These are phyloP conservation scores for Gyrodon lividus DNA, from an alignment of 768 basidiomycete species.

Conservation along the genomic window DNA sequence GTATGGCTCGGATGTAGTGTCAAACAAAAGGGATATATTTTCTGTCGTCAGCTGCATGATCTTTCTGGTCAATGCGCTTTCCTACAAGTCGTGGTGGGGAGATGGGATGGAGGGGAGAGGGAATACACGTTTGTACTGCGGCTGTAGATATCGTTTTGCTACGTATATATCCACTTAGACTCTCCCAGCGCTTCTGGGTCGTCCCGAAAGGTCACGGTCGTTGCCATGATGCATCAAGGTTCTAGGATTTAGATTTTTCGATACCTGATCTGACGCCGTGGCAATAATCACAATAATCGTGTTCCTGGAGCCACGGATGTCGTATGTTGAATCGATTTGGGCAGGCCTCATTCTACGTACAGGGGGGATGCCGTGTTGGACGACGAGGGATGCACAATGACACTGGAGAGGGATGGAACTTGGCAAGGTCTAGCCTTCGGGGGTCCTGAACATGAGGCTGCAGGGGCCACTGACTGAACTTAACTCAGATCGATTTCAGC, in stretches of 20 bases:
- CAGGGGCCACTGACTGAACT: not conserved
- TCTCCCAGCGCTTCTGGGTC: no score
- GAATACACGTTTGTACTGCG: slow-evolving; percentile 13
- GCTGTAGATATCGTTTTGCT: slow-evolving; percentile 6
- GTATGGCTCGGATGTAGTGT: not conserved
- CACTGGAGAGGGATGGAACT: no score
- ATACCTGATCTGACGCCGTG: no score
- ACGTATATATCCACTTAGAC: no score
- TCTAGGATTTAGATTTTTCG: not conserved
- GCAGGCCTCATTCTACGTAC: not conserved
- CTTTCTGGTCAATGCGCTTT: no score
- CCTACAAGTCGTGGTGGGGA: no score
- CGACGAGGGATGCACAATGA: not conserved
- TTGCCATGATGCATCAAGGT: not conserved
- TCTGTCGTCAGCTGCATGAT: slow-evolving; percentile 14
- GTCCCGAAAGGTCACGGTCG: not conserved
- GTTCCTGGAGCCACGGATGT: no score
- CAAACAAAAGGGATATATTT: slow-evolving; percentile 11
- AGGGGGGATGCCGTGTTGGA: not conserved
- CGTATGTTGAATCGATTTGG: no score
- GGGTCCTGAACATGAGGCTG: no score
- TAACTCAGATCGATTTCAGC: not conserved
- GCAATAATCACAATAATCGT: no score
- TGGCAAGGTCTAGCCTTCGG: no score
- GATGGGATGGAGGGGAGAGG: not conserved